These are phyloP conservation scores for Elasticomyces elasticus DNA, from an alignment of 495 filamentous ascomycete species.

Conservation along the genomic window DNA sequence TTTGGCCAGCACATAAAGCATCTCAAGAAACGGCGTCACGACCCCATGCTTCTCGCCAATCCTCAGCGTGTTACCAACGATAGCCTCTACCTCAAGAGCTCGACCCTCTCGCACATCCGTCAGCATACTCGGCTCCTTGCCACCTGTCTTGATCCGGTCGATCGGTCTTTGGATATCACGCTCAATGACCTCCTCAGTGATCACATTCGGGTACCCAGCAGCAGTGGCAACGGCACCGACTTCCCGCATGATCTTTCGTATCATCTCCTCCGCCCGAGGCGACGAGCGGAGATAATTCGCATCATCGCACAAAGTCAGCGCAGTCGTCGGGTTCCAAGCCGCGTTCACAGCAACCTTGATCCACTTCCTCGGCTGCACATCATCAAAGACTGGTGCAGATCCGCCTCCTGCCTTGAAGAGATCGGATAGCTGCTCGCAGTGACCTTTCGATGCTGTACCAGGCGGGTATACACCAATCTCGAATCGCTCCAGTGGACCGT, in stretches of 20 bases:
- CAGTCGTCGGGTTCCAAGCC: conserved; percentile 45
- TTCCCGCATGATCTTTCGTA: conserved; percentile 42
- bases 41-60: conserved; percentile 37
- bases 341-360: conserved; percentile 43
- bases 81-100: conserved; percentile 43
- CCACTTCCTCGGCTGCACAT: conserved; percentile 44
- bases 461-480: conserved; percentile 43
- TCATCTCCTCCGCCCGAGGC: conserved; percentile 21
- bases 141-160: conserved; percentile 27
- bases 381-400: conserved; percentile 34
- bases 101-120: conserved; percentile 35
- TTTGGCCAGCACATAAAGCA: conserved; percentile 27
- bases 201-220: conserved; percentile 33
- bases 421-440: conserved; percentile 29
- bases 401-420: conserved; percentile 36
- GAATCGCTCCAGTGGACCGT: conserved; percentile 33
- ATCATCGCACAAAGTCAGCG: conserved; percentile 40
- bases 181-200: conserved; percentile 35
- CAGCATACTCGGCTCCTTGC: conserved; percentile 42
- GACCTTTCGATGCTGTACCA: conserved; percentile 23
- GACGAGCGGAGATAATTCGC: conserved; percentile 37
- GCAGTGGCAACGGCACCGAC: conserved; percentile 38
- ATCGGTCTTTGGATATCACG: conserved; percentile 34
- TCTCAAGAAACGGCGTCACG: conserved; percentile 35
- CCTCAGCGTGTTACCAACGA: conserved; percentile 42